These are phyloP conservation scores for Jimgerdemannia lactiflua DNA, from an alignment of 192 early-diverging fungal genomes.

Conservation along the genomic window DNA sequence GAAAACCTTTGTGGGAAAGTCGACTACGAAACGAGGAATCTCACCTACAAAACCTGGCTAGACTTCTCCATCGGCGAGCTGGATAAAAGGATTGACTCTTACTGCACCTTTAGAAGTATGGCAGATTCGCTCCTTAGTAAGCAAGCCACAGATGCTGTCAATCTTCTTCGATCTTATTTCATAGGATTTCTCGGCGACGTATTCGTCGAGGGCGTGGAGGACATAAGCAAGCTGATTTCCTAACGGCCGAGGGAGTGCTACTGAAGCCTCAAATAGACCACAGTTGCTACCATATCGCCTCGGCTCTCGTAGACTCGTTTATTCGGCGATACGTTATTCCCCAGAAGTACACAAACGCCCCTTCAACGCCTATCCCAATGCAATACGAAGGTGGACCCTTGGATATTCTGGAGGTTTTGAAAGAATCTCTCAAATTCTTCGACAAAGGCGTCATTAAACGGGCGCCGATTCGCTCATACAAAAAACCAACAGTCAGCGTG, in stretches of 20 bases:
- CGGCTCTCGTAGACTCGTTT: constrained; percentile 5
- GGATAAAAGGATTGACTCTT: neutral
- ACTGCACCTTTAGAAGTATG: constrained; percentile 8
- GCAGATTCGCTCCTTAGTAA: neutral
- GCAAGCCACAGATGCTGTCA: neutral
- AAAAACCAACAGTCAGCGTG: neutral
- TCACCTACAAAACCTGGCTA: neutral
- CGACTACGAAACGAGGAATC: neutral
- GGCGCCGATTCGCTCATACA: constrained; percentile 13
- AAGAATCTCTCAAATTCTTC: constrained; percentile 14
- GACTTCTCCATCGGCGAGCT: neutral
- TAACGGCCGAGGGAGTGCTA: constrained; percentile 5
- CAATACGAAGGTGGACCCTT: constrained; percentile 5
- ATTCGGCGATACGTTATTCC: constrained; percentile 4
- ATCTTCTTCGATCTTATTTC: constrained; percentile 10
- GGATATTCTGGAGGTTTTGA: constrained; percentile 22
- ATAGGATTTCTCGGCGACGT: constrained; percentile 4
- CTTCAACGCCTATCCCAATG: neutral
- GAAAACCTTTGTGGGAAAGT: neutral
- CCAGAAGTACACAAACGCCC: neutral
- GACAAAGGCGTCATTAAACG: constrained; percentile 17
- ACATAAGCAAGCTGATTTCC: constrained; percentile 1
- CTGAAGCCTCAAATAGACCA: neutral
- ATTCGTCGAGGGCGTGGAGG: neutral
- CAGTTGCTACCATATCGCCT: neutral